These are phyloP conservation scores for Tetrapisispora fleetii DNA, from an alignment of 805 yeast species.

Conservation along the genomic window DNA sequence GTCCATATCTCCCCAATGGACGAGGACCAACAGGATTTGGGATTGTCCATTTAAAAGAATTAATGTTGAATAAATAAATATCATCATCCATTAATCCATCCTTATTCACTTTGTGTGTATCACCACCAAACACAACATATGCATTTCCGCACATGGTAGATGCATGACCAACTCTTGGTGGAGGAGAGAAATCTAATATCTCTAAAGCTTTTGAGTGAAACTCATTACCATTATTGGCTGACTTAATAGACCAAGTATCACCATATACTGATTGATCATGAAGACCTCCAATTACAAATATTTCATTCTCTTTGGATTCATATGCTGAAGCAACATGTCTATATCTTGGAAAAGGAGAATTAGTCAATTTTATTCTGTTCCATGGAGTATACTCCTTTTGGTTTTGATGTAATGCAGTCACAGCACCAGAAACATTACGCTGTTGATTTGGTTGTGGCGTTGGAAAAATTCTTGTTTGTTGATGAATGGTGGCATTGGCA, in stretches of 20 bases:
- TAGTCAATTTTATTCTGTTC: slow-evolving; percentile 50
- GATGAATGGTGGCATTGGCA: slow-evolving; percentile 5
- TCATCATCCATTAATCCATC: slow-evolving; percentile 80
- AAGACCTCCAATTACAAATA: slow-evolving; percentile 89
- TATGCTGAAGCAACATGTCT: slow-evolving; percentile 79
- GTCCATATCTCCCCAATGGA: slow-evolving; percentile 93
- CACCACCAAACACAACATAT: slow-evolving; percentile 92
- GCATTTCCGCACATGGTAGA: slow-evolving; percentile 90
- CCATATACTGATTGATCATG: slow-evolving; percentile 89
- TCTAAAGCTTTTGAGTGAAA: slow-evolving; percentile 45
- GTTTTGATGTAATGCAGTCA: slow-evolving; percentile 14
- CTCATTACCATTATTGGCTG: slow-evolving; percentile 30
- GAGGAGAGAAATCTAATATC: slow-evolving; percentile 72
- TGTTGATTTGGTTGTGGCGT: slow-evolving; percentile 22
- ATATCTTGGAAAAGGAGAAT: slow-evolving; percentile 89
- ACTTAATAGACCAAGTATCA: slow-evolving; percentile 81
- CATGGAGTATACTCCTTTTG: slow-evolving; percentile 43
- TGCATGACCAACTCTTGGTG: slow-evolving; percentile 95
- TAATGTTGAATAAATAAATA: slow-evolving; percentile 74
- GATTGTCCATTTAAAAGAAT: slow-evolving; percentile 67
- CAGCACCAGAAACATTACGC: slow-evolving; percentile 25
- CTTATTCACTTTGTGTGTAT: slow-evolving; percentile 72
- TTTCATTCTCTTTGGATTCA: slow-evolving; percentile 69
- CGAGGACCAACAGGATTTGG: slow-evolving; percentile 65
- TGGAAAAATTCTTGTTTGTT: slow-evolving; percentile 11